A percentile compares a stretch with the other conserved stretches of the same genome.
Evolutionary conservation across 805 yeast species (phyloP).

Genomic region (Spathaspora boniae): DNA sequence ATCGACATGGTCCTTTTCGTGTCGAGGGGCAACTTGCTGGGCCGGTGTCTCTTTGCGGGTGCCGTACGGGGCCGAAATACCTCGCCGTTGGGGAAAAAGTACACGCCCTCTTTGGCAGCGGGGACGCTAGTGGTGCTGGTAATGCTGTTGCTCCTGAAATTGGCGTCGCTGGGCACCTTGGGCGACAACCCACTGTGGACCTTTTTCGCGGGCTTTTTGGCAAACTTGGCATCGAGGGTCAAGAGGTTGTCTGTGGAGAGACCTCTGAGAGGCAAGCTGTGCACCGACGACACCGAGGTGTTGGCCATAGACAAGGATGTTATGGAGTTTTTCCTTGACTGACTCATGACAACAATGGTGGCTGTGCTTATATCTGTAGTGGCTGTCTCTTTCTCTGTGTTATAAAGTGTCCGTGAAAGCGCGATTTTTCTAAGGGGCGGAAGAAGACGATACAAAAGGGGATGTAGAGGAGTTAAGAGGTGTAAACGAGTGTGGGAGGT

Average conservation of each 20-base stretch:
- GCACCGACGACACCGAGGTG: constrained; percentile 7
- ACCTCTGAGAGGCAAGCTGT: constrained; percentile 16
- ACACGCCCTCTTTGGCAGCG: constrained; percentile 13
- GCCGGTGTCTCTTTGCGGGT: constrained; percentile 36
- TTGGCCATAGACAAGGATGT: constrained; percentile 25
- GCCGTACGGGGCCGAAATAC: constrained; percentile 45
- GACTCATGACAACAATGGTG: too few relatives aligned
- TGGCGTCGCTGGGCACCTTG: background rate
- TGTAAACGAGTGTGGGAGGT: too few relatives aligned
- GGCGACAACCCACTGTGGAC: constrained; percentile 8
- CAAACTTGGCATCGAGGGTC: constrained; percentile 36
- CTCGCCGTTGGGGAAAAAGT: constrained; percentile 53
- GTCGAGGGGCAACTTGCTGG: constrained; percentile 21
- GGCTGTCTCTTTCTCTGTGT: too few relatives aligned
- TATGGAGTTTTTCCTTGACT: constrained; percentile 29
- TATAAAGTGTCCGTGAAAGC: too few relatives aligned
- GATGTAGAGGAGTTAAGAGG: too few relatives aligned
- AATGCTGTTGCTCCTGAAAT: background rate
- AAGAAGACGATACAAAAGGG: too few relatives aligned
- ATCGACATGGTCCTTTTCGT: background rate
- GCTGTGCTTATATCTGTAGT: too few relatives aligned
- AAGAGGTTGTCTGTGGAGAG: constrained; percentile 39
- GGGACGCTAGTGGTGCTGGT: background rate
- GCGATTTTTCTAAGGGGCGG: too few relatives aligned
- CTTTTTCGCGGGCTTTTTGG: constrained; percentile 32